Base-by-base conservation (phyloP, 2,329 filamentous ascomycete genomes). In the Ophiobolus disseminans region DNA sequence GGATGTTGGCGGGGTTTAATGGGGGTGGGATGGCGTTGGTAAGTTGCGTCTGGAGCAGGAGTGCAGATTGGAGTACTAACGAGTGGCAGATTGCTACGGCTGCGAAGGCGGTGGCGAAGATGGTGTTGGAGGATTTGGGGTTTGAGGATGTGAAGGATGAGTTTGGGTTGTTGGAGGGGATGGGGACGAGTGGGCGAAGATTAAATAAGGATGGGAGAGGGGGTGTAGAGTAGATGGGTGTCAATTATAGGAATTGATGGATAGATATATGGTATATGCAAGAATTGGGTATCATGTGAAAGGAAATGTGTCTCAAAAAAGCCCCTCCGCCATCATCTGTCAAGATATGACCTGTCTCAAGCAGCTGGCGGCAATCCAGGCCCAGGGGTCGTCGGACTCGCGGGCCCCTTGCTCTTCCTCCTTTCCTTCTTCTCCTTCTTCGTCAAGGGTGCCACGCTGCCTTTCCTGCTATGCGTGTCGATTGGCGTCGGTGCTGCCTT, bases 21-120 rank as follows among this genome's bases (percentile, higher is more conserved):
- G 80, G 80, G 0, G 78, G 81, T 45, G 80, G 80, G 0, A 82
- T 82, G 79, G 73, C 77, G 0, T 58, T 77, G 19, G n/a, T n/a
- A n/a, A n/a, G n/a, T n/a, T n/a, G n/a, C n/a, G n/a, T n/a, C n/a
- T n/a, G n/a, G n/a, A n/a, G n/a, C n/a, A n/a, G n/a, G n/a, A n/a
- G n/a, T n/a, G n/a, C n/a, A n/a, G n/a, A n/a, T n/a, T n/a, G n/a
- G n/a, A n/a, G n/a, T n/a, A n/a, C n/a, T n/a, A n/a, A n/a, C n/a
- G n/a, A n/a, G n/a, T n/a, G n/a, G n/a, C n/a, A n/a, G n/a, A 73
- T 80, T 14, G 75, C 76, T 16, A 63, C 78, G 0, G 62, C 70
- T 4, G 72, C 72, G 5, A 74, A 75, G 50, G 76, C 70, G 0
- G 34, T 80, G 7, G 75, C 70, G 1, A 50, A 63, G 19, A 79